Conservation (phyloP, 2,329 filamentous ascomycete genomes). For the Ophiocordyceps camponoti-saundersi region DNA sequence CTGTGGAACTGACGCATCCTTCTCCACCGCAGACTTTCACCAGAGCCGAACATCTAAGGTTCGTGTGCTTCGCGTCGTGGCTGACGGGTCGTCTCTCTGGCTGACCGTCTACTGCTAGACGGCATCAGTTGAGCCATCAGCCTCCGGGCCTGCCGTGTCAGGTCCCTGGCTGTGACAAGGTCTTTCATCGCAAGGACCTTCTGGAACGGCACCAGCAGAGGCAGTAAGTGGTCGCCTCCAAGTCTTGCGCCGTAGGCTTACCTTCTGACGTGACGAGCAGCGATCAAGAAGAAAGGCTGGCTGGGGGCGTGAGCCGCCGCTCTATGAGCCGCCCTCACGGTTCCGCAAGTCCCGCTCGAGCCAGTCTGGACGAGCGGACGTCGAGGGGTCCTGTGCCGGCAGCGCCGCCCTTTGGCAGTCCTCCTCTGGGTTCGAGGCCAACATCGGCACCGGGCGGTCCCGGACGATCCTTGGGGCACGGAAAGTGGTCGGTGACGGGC, state of each 20-base stretch:
- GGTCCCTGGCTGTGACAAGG: conserved; percentile 35
- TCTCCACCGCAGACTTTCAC: conserved; percentile 34
- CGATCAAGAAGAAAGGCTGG: conserved; percentile 3
- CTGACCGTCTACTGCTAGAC: conserved; percentile 21
- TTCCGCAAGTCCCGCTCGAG: conserved; percentile 6
- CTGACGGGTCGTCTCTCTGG: neutral
- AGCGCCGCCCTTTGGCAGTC: conserved; percentile 4
- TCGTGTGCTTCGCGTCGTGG: conserved; percentile 5
- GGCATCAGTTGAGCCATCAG: conserved; percentile 43
- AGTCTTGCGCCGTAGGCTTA: neutral
- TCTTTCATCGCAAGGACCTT: conserved; percentile 42
- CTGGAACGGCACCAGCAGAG: conserved; percentile 35
- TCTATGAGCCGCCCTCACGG: conserved; percentile 4
- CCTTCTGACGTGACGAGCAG: neutral
- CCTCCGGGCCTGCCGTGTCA: conserved; percentile 33
- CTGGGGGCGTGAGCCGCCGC: conserved; percentile 1
- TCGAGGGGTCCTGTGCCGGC: conserved; percentile 7
- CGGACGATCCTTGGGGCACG: neutral
- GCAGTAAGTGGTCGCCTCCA: conserved; percentile 13
- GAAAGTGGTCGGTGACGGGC: neutral
- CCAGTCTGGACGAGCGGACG: conserved; percentile 3
- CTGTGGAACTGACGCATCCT: conserved; percentile 1
- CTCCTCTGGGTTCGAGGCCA: conserved; percentile 2
- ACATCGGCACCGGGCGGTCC: neutral
- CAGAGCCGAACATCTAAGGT: conserved; percentile 45